Evolutionary conservation across 176 grass and related monocot genomes (phyloP).

Genomic region (Triticum turgidum): DNA sequence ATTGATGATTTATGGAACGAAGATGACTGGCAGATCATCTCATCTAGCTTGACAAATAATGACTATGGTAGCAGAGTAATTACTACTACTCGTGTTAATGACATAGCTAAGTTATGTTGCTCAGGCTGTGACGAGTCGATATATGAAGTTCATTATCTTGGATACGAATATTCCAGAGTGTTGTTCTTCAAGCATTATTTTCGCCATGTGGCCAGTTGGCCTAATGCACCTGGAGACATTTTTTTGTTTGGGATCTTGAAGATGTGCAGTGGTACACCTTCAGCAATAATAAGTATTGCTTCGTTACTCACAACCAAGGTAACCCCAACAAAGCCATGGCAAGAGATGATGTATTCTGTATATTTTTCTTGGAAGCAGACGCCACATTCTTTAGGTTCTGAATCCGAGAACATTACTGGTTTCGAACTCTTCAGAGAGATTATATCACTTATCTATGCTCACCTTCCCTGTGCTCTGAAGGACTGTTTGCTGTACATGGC

Average conservation of each 20-base stretch:
- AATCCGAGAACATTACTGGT: neutral
- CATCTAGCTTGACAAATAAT: neutral
- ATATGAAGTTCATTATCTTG: neutral
- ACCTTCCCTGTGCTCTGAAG: neutral
- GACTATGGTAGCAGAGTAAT: neutral
- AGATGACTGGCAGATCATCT: neutral
- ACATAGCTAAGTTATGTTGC: neutral
- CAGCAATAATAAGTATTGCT: slow-evolving; percentile 13
- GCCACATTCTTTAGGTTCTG: neutral
- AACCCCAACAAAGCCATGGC: neutral
- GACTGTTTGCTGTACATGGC: neutral
- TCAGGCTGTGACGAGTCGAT: neutral
- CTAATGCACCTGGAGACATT: neutral
- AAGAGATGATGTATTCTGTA: neutral
- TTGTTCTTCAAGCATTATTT: neutral
- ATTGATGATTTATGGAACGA: slow-evolving; percentile 5
- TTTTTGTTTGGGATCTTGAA: neutral
- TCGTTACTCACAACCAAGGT: neutral
- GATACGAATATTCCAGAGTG: neutral
- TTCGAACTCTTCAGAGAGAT: neutral
- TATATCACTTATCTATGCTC: neutral
- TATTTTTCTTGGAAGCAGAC: neutral
- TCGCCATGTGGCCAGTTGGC: neutral
- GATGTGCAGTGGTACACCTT: neutral
- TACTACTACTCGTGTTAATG: neutral